Conservation (phyloP, 2,329 filamentous ascomycete genomes). For the Alternaria arborescens region DNA sequence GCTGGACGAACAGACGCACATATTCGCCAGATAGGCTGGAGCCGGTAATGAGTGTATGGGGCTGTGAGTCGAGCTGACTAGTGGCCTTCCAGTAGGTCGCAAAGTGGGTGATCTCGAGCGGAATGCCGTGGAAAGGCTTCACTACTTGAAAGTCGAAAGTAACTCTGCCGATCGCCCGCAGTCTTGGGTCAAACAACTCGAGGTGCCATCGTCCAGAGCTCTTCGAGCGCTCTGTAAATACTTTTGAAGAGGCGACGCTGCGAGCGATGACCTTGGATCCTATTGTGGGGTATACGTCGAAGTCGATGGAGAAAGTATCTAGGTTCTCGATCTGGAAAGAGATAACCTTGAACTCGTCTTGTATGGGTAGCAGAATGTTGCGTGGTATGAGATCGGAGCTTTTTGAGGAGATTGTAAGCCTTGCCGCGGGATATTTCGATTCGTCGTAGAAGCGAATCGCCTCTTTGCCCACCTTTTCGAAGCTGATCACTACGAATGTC, state of each 20-base stretch:
- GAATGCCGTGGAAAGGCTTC: constrained; percentile 91
- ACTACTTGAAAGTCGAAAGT: constrained; percentile 96
- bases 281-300: constrained; percentile 97
- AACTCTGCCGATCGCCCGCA: constrained; percentile 91
- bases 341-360: constrained; percentile 91
- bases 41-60: constrained; percentile 88
- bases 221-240: constrained; percentile 78
- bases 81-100: constrained; percentile 99
- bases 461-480: constrained; percentile 76
- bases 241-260: constrained; percentile 86
- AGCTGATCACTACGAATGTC: constrained; percentile 91
- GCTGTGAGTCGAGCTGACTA: constrained; percentile 86
- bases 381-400: constrained; percentile 94
- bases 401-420: constrained; percentile 96
- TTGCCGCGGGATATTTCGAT: constrained; percentile 92
- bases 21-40: constrained; percentile 97
- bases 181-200: constrained; percentile 89
- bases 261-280: constrained; percentile 97
- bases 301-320: constrained; percentile 92
- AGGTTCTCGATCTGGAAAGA: constrained; percentile 97
- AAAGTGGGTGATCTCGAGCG: constrained; percentile 96
- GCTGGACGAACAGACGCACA: constrained; percentile 87
- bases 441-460: constrained; percentile 96
- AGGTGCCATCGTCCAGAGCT: constrained; percentile 83
- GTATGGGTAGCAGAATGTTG: constrained; percentile 93